These are phyloP conservation scores for Immersiporthe knoxdaviesiana DNA, from an alignment of 2,329 filamentous ascomycete species.

Conservation along the genomic window DNA sequence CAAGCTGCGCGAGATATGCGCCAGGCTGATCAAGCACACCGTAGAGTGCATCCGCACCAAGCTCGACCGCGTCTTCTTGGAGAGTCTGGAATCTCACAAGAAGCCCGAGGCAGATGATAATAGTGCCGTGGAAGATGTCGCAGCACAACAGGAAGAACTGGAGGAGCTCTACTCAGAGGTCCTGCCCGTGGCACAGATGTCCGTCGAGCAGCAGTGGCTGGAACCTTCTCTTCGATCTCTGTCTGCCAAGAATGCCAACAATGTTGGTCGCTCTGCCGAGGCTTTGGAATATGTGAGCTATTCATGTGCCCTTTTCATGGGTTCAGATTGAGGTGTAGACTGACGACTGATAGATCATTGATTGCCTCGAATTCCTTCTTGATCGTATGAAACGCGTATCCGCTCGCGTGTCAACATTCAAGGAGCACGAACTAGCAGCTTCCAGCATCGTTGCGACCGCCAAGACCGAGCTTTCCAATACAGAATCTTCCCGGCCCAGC, in stretches of 20 bases:
- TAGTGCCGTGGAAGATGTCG: constrained; percentile 46
- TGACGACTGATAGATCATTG: constrained; percentile 48
- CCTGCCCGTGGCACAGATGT: constrained; percentile 71
- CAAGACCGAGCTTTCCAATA: constrained; percentile 46
- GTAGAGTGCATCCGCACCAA: constrained; percentile 58
- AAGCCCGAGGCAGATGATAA: constrained; percentile 26
- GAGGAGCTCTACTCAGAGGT: constrained; percentile 73
- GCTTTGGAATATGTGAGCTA: constrained; percentile 56
- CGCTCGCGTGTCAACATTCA: constrained; percentile 47
- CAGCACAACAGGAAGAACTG: constrained; percentile 63
- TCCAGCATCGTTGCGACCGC: constrained; percentile 46
- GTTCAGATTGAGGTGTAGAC: constrained; percentile 11
- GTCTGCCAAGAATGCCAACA: constrained; percentile 48
- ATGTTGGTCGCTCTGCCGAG: constrained; percentile 48
- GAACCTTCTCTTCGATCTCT: constrained; percentile 59
- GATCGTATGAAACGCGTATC: constrained; percentile 49
- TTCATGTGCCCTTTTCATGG: too few relatives aligned
- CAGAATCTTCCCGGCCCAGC: constrained; percentile 32
- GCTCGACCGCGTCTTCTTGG: constrained; percentile 60
- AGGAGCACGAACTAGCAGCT: constrained; percentile 49
- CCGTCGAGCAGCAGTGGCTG: constrained; percentile 68
- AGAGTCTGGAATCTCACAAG: constrained; percentile 43
- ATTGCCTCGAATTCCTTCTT: constrained; percentile 56
- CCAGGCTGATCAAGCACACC: constrained; percentile 60
- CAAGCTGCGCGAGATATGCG: constrained; percentile 62